Percentiles rank a stretch among this genome's conserved stretches.
Evolutionary conservation across 345 rosid genomes (phyloP).

Genomic region (Salix arbutifolia): DNA sequence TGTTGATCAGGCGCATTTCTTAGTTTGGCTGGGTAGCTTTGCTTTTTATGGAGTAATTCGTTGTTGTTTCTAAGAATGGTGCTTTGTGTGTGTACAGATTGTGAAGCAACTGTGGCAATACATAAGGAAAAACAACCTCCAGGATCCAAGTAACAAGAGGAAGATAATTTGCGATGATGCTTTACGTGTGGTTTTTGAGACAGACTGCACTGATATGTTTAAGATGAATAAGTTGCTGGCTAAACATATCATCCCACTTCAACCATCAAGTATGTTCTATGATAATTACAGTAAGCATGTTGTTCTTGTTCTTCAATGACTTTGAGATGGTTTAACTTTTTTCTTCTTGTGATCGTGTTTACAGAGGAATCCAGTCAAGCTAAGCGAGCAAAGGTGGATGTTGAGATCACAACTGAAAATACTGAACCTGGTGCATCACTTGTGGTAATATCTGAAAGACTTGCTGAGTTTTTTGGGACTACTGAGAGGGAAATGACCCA

Average conservation of each 20-base stretch:
- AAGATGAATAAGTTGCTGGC: slow-evolving; percentile 94
- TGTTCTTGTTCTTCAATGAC: background rate
- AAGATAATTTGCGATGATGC: slow-evolving; percentile 96
- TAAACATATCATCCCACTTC: slow-evolving; percentile 81
- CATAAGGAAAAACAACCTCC: slow-evolving; percentile 93
- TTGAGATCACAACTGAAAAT: slow-evolving; percentile 45
- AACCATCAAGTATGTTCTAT: slow-evolving; percentile 63
- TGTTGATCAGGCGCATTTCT: background rate
- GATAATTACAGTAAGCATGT: background rate
- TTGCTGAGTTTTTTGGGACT: slow-evolving; percentile 72
- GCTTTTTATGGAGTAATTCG: background rate
- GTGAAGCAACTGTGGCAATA: slow-evolving; percentile 97
- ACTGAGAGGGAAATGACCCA: slow-evolving; percentile 63
- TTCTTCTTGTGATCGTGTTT: slow-evolving; percentile 9
- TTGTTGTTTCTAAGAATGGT: slow-evolving; percentile 6
- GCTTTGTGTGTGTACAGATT: slow-evolving; percentile 44
- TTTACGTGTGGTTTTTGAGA: slow-evolving; percentile 80
- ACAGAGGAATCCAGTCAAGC: slow-evolving; percentile 76
- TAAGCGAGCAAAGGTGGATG: slow-evolving; percentile 62
- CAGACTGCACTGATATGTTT: slow-evolving; percentile 98
- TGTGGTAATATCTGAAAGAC: slow-evolving; percentile 64
- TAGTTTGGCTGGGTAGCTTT: background rate
- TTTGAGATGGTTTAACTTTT: slow-evolving; percentile 9
- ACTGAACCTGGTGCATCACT: slow-evolving; percentile 40
- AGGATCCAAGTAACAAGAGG: slow-evolving; percentile 96